Evolutionary conservation across 768 basidiomycete genomes (phyloP).

Genomic region (Mycena latifolia): DNA sequence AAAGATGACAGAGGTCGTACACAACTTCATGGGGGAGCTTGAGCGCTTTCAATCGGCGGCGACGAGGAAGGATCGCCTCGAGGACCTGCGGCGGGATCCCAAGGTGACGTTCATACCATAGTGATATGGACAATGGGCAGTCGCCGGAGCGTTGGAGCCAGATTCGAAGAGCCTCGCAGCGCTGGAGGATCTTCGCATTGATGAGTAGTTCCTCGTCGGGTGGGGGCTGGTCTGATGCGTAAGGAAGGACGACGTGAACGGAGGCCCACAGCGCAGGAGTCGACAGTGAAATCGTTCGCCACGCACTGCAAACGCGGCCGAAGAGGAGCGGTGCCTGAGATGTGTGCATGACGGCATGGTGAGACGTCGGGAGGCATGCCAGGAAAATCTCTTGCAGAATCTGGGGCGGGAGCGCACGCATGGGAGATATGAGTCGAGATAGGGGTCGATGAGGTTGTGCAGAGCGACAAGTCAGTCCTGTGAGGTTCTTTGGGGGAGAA

Average conservation of each 20-base stretch:
- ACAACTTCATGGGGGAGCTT: too few relatives aligned
- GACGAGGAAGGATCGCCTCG: too few relatives aligned
- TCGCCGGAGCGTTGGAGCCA: constrained; percentile 13
- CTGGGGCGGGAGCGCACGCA: constrained; percentile 12
- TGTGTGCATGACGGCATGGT: constrained; percentile 13
- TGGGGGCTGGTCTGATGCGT: background rate
- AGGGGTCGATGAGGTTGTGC: background rate
- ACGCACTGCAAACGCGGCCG: constrained; percentile 11
- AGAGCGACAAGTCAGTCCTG: background rate
- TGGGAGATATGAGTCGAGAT: constrained; percentile 12
- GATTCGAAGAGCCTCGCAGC: background rate
- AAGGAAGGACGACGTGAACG: constrained; percentile 5
- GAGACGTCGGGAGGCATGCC: constrained; percentile 3
- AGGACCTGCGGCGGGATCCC: too few relatives aligned
- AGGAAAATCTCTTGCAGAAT: constrained; percentile 20
- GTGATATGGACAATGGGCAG: background rate
- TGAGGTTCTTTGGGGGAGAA: background rate
- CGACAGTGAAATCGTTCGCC: constrained; percentile 5
- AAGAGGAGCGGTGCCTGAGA: constrained; percentile 4
- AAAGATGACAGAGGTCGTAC: too few relatives aligned
- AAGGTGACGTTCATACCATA: too few relatives aligned
- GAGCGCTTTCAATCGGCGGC: too few relatives aligned
- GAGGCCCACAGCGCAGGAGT: constrained; percentile 15
- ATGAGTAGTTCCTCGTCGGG: background rate
- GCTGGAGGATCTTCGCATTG: background rate